Percentiles rank a stretch among this genome's conserved stretches.
These are phyloP conservation scores for Elaphomyces granulatus DNA, from an alignment of 495 filamentous ascomycete genomes.

Conservation along the genomic window DNA sequence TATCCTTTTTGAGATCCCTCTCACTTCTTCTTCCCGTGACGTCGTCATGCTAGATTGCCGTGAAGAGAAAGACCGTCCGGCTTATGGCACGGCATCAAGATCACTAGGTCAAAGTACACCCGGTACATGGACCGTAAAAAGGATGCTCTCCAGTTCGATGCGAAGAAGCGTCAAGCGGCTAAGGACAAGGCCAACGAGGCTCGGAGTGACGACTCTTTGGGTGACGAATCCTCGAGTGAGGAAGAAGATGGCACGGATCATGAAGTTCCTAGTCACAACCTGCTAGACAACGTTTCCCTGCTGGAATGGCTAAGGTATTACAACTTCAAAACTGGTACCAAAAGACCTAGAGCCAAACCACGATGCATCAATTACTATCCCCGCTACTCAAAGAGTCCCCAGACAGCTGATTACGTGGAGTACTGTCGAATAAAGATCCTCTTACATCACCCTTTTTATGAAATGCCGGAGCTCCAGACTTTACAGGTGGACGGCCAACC, in stretches of 20 bases:
- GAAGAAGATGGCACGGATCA: background rate
- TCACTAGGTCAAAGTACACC: background rate
- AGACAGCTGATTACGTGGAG: background rate
- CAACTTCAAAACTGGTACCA: background rate
- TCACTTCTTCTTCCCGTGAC: background rate
- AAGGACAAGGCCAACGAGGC: background rate
- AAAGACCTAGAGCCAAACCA: background rate
- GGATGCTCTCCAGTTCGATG: background rate
- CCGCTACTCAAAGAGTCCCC: background rate
- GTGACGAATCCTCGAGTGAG: background rate
- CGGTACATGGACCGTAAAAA: background rate
- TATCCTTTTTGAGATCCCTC: conserved; percentile 1
- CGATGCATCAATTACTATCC: background rate
- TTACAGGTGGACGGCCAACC: background rate
- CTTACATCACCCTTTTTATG: background rate
- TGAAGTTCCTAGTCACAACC: background rate
- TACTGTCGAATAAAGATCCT: background rate
- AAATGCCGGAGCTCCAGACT: background rate
- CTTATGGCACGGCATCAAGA: background rate
- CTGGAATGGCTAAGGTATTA: background rate
- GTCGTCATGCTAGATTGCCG: background rate
- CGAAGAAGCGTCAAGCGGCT: background rate
- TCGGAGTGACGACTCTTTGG: background rate
- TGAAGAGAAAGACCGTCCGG: background rate
- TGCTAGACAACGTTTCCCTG: background rate